Base-by-base conservation (phyloP, 352 stramenopile species). In the Globisporangium splendens region DNA sequence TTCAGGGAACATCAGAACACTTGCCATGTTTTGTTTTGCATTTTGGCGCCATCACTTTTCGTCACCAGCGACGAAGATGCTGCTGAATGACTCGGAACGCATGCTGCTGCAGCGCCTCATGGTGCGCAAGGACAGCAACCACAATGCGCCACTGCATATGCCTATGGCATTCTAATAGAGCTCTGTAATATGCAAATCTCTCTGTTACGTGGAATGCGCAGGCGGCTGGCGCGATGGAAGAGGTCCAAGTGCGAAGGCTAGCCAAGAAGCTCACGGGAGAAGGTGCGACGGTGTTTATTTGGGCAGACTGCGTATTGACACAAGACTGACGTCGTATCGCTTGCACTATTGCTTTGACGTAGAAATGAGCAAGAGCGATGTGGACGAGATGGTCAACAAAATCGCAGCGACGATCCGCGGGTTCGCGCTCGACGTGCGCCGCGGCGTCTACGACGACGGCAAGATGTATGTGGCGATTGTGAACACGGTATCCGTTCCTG, bases 21-120 rank as follows among this genome's bases (percentile, higher is more conserved):
- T 8, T 8, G 28, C 28, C 28, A 35, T 35, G 1, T 6, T 31
- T 31, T 2, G 2, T 2, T 35, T 35, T 35, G 43, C 43, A 15
- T 54, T 31, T 53, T 70, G 66, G 66, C 66, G 62, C 63, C 66
- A 70, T 21, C 49, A 49, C 56, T 51, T 31, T 18, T 42, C 22
- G 31, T 12, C 21, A 15, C 13, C 6, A 54, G 10, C 8, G 8
- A 61, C 42, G 44, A 62, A 35, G 14, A 85, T 75, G 70, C 59
- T 79, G 62, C 70, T 82, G 63, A 88, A 70, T 48, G 79, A 89
- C 64, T 80, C 72, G 52, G 73, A 86, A 28, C 77, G 77, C 44
- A 88, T 91, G 81, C 73, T 91, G 54, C 68, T 91, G 63, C 81
- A 91, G 72, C 75, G 77, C 53, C 70, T 91, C 38, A 87, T 89